A percentile compares a stretch with the other conserved stretches of the same genome.
These are phyloP conservation scores for Mycena vulgaris DNA, from an alignment of 768 basidiomycete genomes.

Conservation along the genomic window DNA sequence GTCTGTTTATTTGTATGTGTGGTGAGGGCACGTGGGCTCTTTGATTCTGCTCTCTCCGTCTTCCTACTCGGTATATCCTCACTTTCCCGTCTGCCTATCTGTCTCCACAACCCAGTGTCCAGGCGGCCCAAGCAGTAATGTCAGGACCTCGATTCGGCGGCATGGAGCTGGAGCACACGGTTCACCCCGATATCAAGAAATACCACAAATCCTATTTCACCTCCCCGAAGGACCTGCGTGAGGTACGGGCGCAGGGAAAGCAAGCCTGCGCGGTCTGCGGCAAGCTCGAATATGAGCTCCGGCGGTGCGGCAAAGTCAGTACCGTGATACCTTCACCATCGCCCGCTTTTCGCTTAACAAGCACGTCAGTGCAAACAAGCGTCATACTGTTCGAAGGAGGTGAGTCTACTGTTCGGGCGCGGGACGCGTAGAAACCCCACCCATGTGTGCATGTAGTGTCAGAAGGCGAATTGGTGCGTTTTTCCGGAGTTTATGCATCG, in stretches of 20 bases:
- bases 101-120: constrained; percentile 22
- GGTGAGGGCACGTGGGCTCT: constrained; percentile 3
- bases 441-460: constrained; percentile 19
- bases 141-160: constrained; percentile 15
- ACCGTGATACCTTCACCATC: constrained; percentile 13
- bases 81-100: constrained; percentile 13
- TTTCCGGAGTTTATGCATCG: constrained; percentile 13
- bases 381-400: constrained; percentile 32
- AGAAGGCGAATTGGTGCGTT: constrained; percentile 33
- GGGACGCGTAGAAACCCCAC: constrained; percentile 15
- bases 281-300: constrained; percentile 4
- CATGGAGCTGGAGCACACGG: constrained; percentile 19
- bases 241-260: constrained; percentile 18
- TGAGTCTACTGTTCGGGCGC: constrained; percentile 19
- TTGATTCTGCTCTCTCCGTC: constrained; percentile 5
- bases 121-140: constrained; percentile 19
- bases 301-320: constrained; percentile 31
- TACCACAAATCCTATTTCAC: constrained; percentile 33
- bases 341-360: constrained; percentile 20
- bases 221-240: constrained; percentile 29
- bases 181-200: constrained; percentile 33
- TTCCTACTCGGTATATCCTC: constrained; percentile 15
- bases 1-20: constrained; percentile 15
- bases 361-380: constrained; percentile 27
- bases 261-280: constrained; percentile 30